Evolutionary conservation across 2,329 filamentous ascomycete species (phyloP), one percentile per base, ranked within the genome.

Genomic region (Ramularia endophylla): DNA sequence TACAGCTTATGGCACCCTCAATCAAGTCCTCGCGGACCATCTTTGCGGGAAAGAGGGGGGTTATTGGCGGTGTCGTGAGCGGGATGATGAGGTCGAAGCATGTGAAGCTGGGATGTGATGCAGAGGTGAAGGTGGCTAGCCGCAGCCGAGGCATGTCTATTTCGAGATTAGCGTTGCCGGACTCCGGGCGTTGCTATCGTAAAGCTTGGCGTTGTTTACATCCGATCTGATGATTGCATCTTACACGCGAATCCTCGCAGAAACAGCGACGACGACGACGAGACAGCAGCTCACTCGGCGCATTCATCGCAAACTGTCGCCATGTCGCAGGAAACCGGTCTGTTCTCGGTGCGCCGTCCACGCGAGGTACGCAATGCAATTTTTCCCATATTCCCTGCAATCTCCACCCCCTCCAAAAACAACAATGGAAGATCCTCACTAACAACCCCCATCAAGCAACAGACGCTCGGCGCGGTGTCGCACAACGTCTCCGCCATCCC

Each of bases 21-120:
- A 95, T 80, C 51, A 95, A 73, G 65, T 97, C 90, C 79, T 97
- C 90, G 63, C 92, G 87, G 72, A 95, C 87, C 72, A 89, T 82
- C 74, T 81, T 25, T 11, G 11, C 6, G 11, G 22, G 18, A 5
- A 11, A 25, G 11, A 19, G 11, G 20, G 27, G 27, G 18, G n/a
- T 17, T 33, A 35, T 4, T 38, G 38, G 33, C 13, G 35, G n/a
- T 17, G 9, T 17, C 12, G 29, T n/a, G 11, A 25, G 22, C 6
- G 22, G 11, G 22, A 25, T 25, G 22, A 25, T 25, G 6, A 25
- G 6, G 22, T 11, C 6, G 11, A 30, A 15, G 38, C 32, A 27
- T n/a, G 30, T 34, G 30, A 35, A 35, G 29, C 22, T 13, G 22
- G 22, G 27, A 40, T 5, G 11, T 25, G 22, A 25, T 25, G 22